A percentile compares a stretch with the other conserved stretches of the same genome.
phyloP scores from a whole-genome alignment of 768 basidiomycete species.

The Termitomyces sp. region DNA sequence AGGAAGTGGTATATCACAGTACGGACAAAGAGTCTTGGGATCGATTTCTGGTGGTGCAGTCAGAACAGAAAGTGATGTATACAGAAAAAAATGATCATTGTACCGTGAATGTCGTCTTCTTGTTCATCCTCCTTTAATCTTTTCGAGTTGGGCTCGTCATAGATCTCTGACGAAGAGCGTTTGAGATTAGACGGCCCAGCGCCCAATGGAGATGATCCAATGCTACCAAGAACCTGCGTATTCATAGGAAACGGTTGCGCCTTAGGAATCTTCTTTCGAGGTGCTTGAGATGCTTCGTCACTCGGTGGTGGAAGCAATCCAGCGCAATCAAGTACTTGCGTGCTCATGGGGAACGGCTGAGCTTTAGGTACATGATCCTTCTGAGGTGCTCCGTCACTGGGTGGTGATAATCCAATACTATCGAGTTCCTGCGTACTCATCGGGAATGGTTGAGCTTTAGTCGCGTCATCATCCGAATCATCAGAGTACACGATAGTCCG shows the following conservation, averaged over 20 bases:
- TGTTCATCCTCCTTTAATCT: constrained; percentile 24
- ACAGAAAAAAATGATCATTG: constrained; percentile 21
- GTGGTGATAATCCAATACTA: constrained; percentile 24
- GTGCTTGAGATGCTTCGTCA: neutral
- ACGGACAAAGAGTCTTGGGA: constrained; percentile 72
- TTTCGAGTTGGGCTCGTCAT: constrained; percentile 24
- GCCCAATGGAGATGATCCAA: constrained; percentile 17
- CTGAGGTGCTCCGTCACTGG: neutral
- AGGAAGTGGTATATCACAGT: constrained; percentile 74
- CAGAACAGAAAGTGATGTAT: neutral
- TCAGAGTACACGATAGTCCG: constrained; percentile 1
- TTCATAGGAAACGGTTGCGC: constrained; percentile 48
- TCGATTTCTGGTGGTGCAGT: constrained; percentile 41
- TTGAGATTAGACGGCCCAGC: constrained; percentile 15
- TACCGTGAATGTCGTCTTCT: constrained; percentile 27
- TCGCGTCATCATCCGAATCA: neutral
- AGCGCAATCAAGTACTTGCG: constrained; percentile 37
- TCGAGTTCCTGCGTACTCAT: constrained; percentile 45
- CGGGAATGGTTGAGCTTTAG: constrained; percentile 36
- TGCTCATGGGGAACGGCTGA: constrained; percentile 49
- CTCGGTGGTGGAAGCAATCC: constrained; percentile 10
- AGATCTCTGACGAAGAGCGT: constrained; percentile 28
- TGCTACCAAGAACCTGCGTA: constrained; percentile 37
- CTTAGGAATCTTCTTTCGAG: neutral
- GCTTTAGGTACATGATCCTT: constrained; percentile 3